These are phyloP conservation scores for Talaromyces islandicus DNA, from an alignment of 2,329 filamentous ascomycete genomes.

Conservation along the genomic window DNA sequence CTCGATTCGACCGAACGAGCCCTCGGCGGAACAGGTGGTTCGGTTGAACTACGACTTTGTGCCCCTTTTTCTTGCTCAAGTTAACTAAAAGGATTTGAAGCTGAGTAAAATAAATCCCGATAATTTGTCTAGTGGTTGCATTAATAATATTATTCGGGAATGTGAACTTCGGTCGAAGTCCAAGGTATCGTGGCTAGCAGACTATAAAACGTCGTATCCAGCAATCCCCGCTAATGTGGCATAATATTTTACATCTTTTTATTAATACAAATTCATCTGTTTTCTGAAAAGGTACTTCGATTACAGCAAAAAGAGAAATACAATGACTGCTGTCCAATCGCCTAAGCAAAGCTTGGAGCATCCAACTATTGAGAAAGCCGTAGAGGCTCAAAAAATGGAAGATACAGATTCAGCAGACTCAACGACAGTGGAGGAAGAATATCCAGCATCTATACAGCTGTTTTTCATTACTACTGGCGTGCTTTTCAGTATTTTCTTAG, in stretches of 20 bases:
- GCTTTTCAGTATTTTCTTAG: conserved; percentile 3
- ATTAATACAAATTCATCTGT: background rate
- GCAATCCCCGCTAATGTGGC: background rate
- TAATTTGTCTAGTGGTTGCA: background rate
- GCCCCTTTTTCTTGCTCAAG: background rate
- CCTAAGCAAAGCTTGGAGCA: background rate
- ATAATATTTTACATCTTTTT: background rate
- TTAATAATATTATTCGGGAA: background rate
- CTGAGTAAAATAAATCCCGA: background rate
- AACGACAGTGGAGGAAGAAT: background rate
- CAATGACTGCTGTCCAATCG: background rate
- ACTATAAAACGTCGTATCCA: background rate
- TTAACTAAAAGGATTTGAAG: background rate
- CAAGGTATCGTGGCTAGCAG: background rate
- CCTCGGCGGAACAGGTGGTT: background rate
- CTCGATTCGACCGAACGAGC: background rate
- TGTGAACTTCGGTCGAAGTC: background rate
- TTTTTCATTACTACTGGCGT: conserved; percentile 1
- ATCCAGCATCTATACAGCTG: background rate
- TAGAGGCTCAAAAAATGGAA: background rate
- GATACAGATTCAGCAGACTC: background rate
- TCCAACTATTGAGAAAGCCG: background rate
- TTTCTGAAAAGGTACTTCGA: background rate
- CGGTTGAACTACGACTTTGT: background rate
- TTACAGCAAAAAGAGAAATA: background rate